phyloP scores from a whole-genome alignment of 108 stramenopile genomes.

The Aurantiochytrium sp. region DNA sequence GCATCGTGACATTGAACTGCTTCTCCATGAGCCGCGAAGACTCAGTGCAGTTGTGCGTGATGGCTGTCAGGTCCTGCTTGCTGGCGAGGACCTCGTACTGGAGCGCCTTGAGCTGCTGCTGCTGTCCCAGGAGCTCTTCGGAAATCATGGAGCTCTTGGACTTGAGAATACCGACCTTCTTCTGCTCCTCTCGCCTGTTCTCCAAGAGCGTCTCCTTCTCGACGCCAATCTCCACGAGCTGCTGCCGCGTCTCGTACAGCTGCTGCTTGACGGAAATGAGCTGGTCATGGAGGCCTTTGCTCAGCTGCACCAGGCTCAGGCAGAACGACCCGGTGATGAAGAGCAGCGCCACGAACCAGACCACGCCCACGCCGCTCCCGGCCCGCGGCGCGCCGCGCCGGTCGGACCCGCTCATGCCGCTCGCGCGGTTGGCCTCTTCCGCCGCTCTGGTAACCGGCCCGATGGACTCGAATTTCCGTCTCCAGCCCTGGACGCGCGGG shows the following conservation, averaged over 20 bases:
- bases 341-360: conserved; percentile 9
- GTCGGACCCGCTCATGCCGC: too few relatives aligned
- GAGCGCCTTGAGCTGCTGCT: neutral
- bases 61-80: neutral
- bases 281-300: conserved; percentile 24
- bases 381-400: too few relatives aligned
- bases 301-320: neutral
- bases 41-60: conserved; percentile 5
- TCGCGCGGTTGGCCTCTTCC: too few relatives aligned
- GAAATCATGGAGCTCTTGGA: neutral
- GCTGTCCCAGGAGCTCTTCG: neutral
- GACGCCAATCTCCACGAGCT: neutral
- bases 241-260: neutral
- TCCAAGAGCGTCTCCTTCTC: conserved; percentile 17
- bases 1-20: conserved; percentile 19
- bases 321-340: conserved; percentile 20
- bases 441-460: too few relatives aligned
- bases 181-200: neutral
- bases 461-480: too few relatives aligned
- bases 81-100: neutral
- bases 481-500: too few relatives aligned
- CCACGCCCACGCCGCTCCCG: neutral
- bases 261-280: neutral
- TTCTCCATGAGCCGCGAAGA: conserved; percentile 17
- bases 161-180: neutral